Evolutionary conservation across 495 filamentous ascomycete genomes (phyloP).

Genomic region (Penicillium desertorum): DNA sequence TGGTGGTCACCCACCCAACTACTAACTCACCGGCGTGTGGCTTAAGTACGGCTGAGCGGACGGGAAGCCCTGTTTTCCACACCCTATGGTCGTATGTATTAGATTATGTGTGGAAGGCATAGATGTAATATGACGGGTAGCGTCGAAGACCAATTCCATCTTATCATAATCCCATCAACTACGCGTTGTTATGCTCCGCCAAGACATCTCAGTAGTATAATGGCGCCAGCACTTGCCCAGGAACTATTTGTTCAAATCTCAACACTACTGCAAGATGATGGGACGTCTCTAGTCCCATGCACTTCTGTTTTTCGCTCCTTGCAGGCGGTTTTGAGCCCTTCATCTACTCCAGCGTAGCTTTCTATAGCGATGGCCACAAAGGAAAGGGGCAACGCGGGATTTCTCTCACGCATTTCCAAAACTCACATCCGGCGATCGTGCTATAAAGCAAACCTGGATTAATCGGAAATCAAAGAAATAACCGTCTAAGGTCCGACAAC

Average conservation of each 20-base stretch:
- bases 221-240: not conserved
- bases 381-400: not conserved
- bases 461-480: no score
- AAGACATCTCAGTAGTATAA: not conserved
- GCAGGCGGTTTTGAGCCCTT: not conserved
- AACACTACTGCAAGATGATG: not conserved
- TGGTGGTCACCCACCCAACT: constrained; percentile 4
- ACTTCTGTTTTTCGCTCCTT: not conserved
- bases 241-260: not conserved
- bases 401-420: not conserved
- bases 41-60: constrained; percentile 25
- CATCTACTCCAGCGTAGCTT: not conserved
- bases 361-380: constrained; percentile 1
- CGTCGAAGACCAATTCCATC: no score
- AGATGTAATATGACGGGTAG: no score
- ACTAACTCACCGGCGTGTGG: constrained; percentile 8
- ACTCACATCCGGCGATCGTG: constrained; percentile 4
- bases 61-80: constrained; percentile 34
- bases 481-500: no score
- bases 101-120: no score
- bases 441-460: not conserved
- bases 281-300: not conserved
- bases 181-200: not conserved
- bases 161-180: not conserved
- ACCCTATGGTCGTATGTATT: constrained; percentile 35